phyloP scores from a whole-genome alignment of 306 rosid species.

The Oemleria cerasiformis region DNA sequence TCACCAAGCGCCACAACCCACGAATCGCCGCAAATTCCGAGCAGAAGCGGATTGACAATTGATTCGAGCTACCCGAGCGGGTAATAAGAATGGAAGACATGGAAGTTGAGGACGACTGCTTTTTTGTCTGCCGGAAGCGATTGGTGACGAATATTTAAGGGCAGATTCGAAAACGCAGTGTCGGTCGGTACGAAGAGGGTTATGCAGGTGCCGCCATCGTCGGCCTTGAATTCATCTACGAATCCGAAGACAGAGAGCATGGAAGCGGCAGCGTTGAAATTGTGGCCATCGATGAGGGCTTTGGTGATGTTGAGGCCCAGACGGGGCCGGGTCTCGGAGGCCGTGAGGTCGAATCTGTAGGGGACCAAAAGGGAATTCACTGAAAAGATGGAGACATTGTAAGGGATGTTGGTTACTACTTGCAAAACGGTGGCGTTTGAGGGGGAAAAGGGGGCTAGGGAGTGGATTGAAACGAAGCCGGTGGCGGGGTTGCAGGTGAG shows the following conservation, averaged over 20 bases:
- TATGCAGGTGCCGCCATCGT: slow-evolving; percentile 93
- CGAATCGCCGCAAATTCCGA: slow-evolving; percentile 35
- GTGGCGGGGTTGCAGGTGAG: slow-evolving; percentile 57
- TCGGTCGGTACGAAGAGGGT: slow-evolving; percentile 86
- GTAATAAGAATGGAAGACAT: slow-evolving; percentile 84
- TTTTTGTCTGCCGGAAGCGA: slow-evolving; percentile 82
- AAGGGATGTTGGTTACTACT: slow-evolving; percentile 56
- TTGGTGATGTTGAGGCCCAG: slow-evolving; percentile 71
- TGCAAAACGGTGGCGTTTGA: slow-evolving; percentile 67
- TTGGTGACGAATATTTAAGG: slow-evolving; percentile 51
- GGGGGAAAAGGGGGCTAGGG: slow-evolving; percentile 59
- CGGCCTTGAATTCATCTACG: slow-evolving; percentile 76
- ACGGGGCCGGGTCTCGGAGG: slow-evolving; percentile 80
- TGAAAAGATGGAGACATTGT: slow-evolving; percentile 62
- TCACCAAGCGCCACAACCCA: slow-evolving; percentile 30
- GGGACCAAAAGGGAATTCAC: slow-evolving; percentile 72
- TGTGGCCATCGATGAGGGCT: slow-evolving; percentile 69
- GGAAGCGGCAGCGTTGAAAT: slow-evolving; percentile 89
- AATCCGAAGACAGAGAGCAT: slow-evolving; percentile 86
- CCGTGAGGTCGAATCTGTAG: slow-evolving; percentile 76
- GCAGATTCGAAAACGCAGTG: slow-evolving; percentile 66
- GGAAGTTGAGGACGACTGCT: slow-evolving; percentile 70
- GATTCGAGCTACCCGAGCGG: slow-evolving; percentile 85
- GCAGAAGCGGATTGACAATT: slow-evolving; percentile 79
- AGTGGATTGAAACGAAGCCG: slow-evolving; percentile 50